These are phyloP conservation scores for Phytophthora ohioensis DNA, from an alignment of 352 stramenopile genomes.

Conservation along the genomic window DNA sequence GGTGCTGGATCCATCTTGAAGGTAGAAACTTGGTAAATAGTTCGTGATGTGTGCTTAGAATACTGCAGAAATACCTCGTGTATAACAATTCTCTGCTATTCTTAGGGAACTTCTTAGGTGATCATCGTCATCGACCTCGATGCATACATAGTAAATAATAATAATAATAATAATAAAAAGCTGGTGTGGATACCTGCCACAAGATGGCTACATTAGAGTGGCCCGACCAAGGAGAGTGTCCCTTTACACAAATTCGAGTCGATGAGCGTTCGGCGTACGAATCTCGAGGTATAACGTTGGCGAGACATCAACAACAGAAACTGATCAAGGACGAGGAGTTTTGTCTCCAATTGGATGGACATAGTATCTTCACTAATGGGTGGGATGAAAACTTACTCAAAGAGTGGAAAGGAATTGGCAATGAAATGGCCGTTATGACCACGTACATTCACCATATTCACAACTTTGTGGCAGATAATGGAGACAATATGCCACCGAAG, in stretches of 20 bases:
- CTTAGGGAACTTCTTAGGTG: background rate
- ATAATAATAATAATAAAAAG: no score
- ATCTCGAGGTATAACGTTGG: conserved; percentile 73
- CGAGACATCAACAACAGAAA: conserved; percentile 79
- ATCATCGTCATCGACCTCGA: no score
- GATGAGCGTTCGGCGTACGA: conserved; percentile 74
- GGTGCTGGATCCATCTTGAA: no score
- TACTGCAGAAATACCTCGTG: background rate
- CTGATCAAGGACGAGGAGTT: conserved; percentile 78
- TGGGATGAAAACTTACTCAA: conserved; percentile 76
- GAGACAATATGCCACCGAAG: conserved; percentile 64
- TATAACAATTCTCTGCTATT: conserved; percentile 5
- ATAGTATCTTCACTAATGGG: conserved; percentile 86
- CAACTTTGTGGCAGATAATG: conserved; percentile 77
- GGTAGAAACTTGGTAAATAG: background rate
- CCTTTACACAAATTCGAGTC: conserved; percentile 68
- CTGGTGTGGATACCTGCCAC: no score
- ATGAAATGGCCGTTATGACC: conserved; percentile 86
- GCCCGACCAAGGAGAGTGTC: conserved; percentile 63
- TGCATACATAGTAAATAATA: no score
- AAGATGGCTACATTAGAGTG: conserved; percentile 66
- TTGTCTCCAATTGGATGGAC: conserved; percentile 82
- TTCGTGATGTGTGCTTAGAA: conserved; percentile 4
- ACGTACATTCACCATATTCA: conserved; percentile 86
- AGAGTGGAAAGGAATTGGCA: conserved; percentile 72